Evolutionary conservation across 768 basidiomycete genomes (phyloP).

Genomic region (Termitomyces sp.): DNA sequence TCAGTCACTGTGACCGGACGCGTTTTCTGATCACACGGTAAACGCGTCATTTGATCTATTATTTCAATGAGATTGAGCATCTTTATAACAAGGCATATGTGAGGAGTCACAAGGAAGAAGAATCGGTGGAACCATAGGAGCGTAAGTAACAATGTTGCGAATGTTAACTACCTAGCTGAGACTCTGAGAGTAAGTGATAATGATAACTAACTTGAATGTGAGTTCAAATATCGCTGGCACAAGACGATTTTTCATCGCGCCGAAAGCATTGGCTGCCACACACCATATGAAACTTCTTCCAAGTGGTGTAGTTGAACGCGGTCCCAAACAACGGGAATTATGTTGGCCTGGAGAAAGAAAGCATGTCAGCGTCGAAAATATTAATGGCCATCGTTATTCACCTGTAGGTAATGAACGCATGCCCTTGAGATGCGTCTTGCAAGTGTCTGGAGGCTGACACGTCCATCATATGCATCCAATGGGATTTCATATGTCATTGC

Average conservation of each 20-base stretch:
- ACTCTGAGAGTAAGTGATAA: not conserved
- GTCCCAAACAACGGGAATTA: constrained; percentile 67
- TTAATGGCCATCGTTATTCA: constrained; percentile 18
- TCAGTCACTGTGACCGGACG: constrained; percentile 16
- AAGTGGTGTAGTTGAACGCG: constrained; percentile 67
- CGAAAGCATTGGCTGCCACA: constrained; percentile 71
- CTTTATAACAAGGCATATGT: too few relatives aligned
- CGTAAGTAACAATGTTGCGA: too few relatives aligned
- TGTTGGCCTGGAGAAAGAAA: constrained; percentile 49
- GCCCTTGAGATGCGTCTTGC: constrained; percentile 67
- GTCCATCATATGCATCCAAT: constrained; percentile 62
- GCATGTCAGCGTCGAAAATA: not conserved
- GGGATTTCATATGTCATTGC: constrained; percentile 76
- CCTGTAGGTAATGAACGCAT: constrained; percentile 75
- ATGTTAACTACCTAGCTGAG: too few relatives aligned
- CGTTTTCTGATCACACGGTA: constrained; percentile 3
- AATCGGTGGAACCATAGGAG: too few relatives aligned
- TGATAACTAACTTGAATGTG: too few relatives aligned
- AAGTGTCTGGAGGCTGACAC: constrained; percentile 62
- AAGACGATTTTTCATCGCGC: constrained; percentile 4
- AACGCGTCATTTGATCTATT: too few relatives aligned
- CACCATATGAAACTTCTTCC: constrained; percentile 64
- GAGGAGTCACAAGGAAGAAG: too few relatives aligned
- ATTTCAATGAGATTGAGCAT: too few relatives aligned
- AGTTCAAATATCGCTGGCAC: not conserved